Evolutionary conservation across 768 basidiomycete species (phyloP), one percentile per base, ranked within the genome.

Genomic region (Leccinum subtestaceum): DNA sequence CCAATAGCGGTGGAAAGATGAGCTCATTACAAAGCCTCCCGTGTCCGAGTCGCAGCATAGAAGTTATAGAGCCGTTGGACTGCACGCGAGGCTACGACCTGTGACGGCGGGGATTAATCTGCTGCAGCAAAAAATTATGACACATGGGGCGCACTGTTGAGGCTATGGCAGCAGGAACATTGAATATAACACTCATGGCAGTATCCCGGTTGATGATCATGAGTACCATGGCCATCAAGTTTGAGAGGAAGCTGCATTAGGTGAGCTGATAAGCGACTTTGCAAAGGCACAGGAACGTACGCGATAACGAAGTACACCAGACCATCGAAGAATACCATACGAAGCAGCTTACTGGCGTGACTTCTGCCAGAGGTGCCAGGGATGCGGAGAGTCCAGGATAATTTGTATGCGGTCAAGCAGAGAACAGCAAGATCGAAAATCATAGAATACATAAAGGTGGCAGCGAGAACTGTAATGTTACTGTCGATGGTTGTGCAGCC

Each of bases 401-500:
- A 79, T 67, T 86, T 89, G 71, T 81, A 84, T 10, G 79, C 81
- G 40, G 82, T 87, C 62, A 90, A 72, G 25, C 75, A 59, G 48
- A 89, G 77, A 45, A 88, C 85, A 29, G 80, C 59, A 21, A 87
- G 73, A 67, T 89, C 89, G 66, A 89, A 88, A 66, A 77, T 76
- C 88, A 90, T 90, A 27, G 87, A 84, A 64, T 90, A 90, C 31
- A 89, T 85, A 70, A 88, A 90, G 4, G 85, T 85, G 3, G 85
- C 83, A 5, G 85, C 84, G 32, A 89, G 79, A 53, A 88, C 72
- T 7, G 70, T 82, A 68, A 83, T 89, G 67, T 86, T 81, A 7
- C 86, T 86, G 27, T 80, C 67, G 1, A 78, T 75, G 57, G 89
- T 87, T 2, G 75, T 73, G 66, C 88, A 90, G 0, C 79, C 77